These are phyloP conservation scores for Teratosphaeria zuluensis DNA, from an alignment of 2,329 filamentous ascomycete genomes.

Conservation along the genomic window DNA sequence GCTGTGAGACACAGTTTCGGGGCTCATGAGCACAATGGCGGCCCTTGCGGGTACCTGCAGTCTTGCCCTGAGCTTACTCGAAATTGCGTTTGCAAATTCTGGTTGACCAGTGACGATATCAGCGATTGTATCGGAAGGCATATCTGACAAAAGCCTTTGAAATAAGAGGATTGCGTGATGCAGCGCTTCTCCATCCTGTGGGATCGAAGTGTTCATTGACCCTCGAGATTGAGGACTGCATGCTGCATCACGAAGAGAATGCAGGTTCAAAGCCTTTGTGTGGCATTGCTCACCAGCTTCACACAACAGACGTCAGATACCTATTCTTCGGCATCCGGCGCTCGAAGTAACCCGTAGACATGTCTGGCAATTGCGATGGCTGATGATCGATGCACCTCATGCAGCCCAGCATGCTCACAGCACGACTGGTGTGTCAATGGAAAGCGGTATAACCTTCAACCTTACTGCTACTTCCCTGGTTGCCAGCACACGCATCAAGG, in stretches of 20 bases:
- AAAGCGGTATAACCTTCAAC: not conserved
- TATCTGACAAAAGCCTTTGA: not conserved
- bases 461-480: not conserved
- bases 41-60: not conserved
- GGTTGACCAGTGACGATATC: not conserved
- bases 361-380: not conserved
- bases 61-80: not conserved
- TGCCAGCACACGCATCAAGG: not conserved
- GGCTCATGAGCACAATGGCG: not conserved
- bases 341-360: not conserved
- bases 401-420: not conserved
- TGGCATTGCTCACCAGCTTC: not conserved
- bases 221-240: not conserved
- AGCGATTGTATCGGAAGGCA: not conserved
- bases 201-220: not conserved
- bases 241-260: not conserved
- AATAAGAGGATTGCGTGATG: too few species aligned
- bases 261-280: not conserved
- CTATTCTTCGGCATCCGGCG: not conserved
- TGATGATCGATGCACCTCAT: not conserved
- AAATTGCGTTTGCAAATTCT: not conserved
- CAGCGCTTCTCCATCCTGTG: not conserved
- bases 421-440: not conserved
- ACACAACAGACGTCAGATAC: not conserved
- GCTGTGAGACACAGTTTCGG: not conserved